Evolutionary conservation across 352 stramenopile species (phyloP), one percentile per base, ranked within the genome.

Genomic region (Globisporangium spinosum): DNA sequence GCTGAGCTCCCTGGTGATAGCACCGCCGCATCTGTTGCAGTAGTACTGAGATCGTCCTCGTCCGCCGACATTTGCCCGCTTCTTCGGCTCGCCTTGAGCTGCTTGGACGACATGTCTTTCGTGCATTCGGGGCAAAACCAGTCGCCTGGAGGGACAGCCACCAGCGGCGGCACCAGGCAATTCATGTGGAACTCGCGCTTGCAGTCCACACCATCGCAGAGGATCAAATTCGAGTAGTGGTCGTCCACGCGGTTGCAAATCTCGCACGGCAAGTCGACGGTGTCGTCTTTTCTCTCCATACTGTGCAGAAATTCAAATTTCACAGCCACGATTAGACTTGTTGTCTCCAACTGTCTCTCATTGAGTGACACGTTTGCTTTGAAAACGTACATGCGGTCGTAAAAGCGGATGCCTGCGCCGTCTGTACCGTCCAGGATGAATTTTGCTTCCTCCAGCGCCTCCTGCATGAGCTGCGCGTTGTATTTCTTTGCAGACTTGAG

Each of bases 131-230:
- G 88, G 22, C 88, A 95, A 71, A 83, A 93, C 88, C 88, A 95
- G 51, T 92, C 74, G 8, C 88, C 88, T 27, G 75, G 71, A 7
- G 88, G 88, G 15, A 95, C 78, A 8, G 73, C 58, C 12, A 79
- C 65, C 7, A 96, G 73, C 22, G 88, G 88, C 8, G 88, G 88
- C 17, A 54, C 79, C 32, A 96, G 72, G 58, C 88, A 96, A 53
- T 90, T 89, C 85, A 94, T 94, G 70, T 96, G 88, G 70, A 91
- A 96, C 70, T 94, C 86, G 0, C 83, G 82, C 64, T 91, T 90
- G 71, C 88, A 96, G 56, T 87, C 77, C 35, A 89, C 78, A 22
- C 86, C 86, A 43, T 96, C 88, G 57, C 88, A 96, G n/a, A 95
- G 72, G 65, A 95, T 92, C 6, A 93, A 69, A 64, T 90, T 78